These are phyloP conservation scores for Citrullus amarus DNA, from an alignment of 306 rosid species.

Conservation along the genomic window DNA sequence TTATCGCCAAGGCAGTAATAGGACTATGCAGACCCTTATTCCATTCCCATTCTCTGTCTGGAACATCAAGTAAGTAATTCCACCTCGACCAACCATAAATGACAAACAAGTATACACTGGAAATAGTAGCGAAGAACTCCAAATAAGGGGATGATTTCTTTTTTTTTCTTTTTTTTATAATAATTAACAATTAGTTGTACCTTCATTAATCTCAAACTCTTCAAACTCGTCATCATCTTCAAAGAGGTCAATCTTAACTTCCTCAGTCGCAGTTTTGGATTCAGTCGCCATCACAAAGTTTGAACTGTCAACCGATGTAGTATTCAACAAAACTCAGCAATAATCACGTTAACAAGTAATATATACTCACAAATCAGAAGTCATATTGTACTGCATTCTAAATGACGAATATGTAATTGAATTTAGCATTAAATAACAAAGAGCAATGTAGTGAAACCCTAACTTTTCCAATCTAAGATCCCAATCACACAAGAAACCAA, in stretches of 20 bases:
- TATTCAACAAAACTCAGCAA: not conserved
- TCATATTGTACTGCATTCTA: not conserved
- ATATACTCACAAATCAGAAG: not conserved
- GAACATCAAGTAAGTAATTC: not conserved
- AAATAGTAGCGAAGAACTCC: not conserved
- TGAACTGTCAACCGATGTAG: not conserved
- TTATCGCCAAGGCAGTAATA: not conserved
- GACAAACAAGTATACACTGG: not conserved
- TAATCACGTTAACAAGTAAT: not conserved
- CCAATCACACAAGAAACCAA: not conserved
- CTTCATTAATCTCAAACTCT: conserved; percentile 58
- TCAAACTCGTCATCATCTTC: conserved; percentile 82
- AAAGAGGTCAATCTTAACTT: conserved; percentile 69
- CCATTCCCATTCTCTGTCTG: not conserved
- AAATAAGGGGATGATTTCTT: not conserved
- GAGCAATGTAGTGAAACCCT: not conserved
- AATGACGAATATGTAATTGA: not conserved
- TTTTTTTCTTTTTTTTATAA: too few species aligned
- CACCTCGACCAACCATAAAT: not conserved
- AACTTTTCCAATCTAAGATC: not conserved
- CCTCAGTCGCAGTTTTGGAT: conserved; percentile 48
- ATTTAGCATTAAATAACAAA: not conserved
- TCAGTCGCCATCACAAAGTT: conserved; percentile 55
- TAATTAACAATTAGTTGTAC: conserved; percentile 7
- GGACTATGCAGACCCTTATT: not conserved